Evolutionary conservation across 2,329 filamentous ascomycete genomes (phyloP).

Genomic region (Coniochaeta prunicola): DNA sequence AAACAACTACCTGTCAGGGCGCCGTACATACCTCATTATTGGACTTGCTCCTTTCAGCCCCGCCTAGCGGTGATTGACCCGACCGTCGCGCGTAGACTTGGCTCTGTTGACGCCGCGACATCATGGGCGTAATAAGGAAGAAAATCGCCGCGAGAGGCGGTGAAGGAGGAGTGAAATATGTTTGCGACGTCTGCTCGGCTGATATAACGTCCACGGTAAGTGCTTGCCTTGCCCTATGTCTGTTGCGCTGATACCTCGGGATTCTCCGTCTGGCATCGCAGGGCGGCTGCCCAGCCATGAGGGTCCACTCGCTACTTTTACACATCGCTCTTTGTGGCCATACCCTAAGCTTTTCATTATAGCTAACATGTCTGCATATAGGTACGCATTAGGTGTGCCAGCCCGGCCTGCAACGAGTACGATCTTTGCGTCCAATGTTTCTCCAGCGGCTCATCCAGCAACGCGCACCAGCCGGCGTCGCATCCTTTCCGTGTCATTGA

Average conservation of each 20-base stretch:
- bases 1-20: neutral
- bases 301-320: neutral
- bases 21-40: neutral
- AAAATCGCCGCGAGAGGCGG: constrained; percentile 81
- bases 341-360: constrained; percentile 1
- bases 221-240: constrained; percentile 14
- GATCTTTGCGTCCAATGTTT: constrained; percentile 97
- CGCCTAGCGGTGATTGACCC: neutral
- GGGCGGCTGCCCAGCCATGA: neutral
- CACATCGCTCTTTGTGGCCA: neutral
- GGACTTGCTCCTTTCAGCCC: neutral
- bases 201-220: constrained; percentile 95
- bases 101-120: neutral
- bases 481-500: constrained; percentile 93
- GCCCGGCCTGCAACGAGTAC: constrained; percentile 79
- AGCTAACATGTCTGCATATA: constrained; percentile 24
- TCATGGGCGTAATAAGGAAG: constrained; percentile 93
- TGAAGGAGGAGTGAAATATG: constrained; percentile 88
- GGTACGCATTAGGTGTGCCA: constrained; percentile 92
- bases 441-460: constrained; percentile 69
- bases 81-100: neutral
- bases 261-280: neutral
- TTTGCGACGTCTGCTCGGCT: constrained; percentile 93
- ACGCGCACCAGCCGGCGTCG: constrained; percentile 77
- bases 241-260: constrained; percentile 4